Base-by-base conservation (phyloP, 352 stramenopile species). In the Globisporangium carolinianum region DNA sequence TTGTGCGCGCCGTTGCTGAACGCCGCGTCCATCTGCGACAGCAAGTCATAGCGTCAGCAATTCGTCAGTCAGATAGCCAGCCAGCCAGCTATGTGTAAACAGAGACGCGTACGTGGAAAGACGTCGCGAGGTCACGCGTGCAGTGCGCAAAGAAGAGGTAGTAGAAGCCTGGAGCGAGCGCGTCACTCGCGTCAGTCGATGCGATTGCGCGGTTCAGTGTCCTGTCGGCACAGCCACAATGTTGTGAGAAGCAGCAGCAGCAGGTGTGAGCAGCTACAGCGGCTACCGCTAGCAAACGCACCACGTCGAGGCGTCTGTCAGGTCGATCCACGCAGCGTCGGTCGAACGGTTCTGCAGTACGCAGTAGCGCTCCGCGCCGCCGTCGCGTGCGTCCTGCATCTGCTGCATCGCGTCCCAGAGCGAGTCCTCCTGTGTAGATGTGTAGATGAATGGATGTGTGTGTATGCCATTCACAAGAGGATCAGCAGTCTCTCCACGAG, bases 71-170 rank as follows among this genome's bases (percentile, higher is more conserved):
- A 18, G 41, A 47, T 24, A 38, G 55, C n/a, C 4, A 62, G 42
- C 8, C 17, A 49, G 55, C 32, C 42, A 58, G 46, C 24, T 17
- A 38, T 53, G 35, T 4, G 39, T 15, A 4, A 5, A 36, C 4
- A 24, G 38, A 38, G 36, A 4, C 5, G 17, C 68, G 62, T 65
- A 91, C 81, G 15, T 96, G 86, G 68, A 98, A 98, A 2, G 95
- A 86, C 8, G 96, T 75, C 47, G 83, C 63, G 55, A 96, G 65
- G 37, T 83, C 73, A 35, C 65, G 65, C 0, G 69, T 80, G 67
- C 90, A 97, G 12, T 91, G 80, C 15, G 73, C 86, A 63, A 88
- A 96, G 48, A 96, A 86, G 17, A 97, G 58, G 55, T 94, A 93
- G 71, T 97, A 97, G 51, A 97, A 89, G 4, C 90, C 89, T 3